Base-by-base conservation (phyloP, 108 stramenopile species). In the Cyclotella kingstonii region DNA sequence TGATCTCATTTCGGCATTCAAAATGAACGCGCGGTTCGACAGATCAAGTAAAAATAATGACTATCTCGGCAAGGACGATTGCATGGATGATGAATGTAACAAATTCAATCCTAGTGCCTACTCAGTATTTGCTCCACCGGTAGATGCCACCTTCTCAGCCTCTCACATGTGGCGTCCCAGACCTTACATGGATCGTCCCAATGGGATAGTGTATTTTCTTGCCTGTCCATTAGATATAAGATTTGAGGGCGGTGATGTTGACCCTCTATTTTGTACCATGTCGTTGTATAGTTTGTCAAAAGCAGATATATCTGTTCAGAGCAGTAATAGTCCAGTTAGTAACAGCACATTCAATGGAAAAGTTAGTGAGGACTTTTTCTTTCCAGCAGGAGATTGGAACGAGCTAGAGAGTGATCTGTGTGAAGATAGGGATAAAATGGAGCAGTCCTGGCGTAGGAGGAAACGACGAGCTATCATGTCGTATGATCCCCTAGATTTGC, bases 331-430 rank as follows among this genome's bases (percentile, higher is more conserved):
- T 1, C 0, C 0, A 2, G 36, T 6, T 14, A 21, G 4, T 3
- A 50, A 29, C 26, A 36, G 33, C 31, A 14, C 17, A 6, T 76
- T 73, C 25, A 34, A 49, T 51, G 87, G 86, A 5, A 93, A 93
- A 54, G 66, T 85, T 28, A 89, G 82, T 45, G 89, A 93, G 46
- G 89, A 90, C 38, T 93, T 90, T 63, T 83, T 76, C 51, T 93
- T 90, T 63, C 89, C 89, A 2, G 86, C 87, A 1, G 92, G 92
- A 10, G 62, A 90, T 52, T 90, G 89, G 89, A 63, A 68, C 11
- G 72, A 56, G 40, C 47, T 87, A 10, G 50, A 70, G 5, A 45
- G 79, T 4, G 69, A 72, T 52, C 45, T 69, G 1, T 48, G 4
- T 25, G 56, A 74, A 35, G 79, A 69, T 45, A 53, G 45, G 1